These are phyloP conservation scores for Gossypioides kirkii DNA, from an alignment of 345 rosid species.

Conservation along the genomic window DNA sequence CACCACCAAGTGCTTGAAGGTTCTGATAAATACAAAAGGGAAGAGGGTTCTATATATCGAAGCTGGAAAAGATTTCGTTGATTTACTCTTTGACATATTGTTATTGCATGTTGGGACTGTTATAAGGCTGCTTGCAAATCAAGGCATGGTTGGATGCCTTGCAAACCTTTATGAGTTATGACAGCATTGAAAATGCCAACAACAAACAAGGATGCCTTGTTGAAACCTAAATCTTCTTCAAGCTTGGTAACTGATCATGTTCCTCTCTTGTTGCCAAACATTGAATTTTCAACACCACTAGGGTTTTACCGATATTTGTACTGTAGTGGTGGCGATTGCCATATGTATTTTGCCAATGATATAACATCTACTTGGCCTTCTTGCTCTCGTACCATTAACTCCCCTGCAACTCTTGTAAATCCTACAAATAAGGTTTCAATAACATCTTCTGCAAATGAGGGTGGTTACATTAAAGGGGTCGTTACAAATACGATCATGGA, in stretches of 20 bases:
- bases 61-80: conserved; percentile 28
- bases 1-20: conserved; percentile 1
- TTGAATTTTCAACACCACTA: neutral
- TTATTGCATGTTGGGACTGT: neutral
- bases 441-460: no score
- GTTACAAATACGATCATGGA: conserved; percentile 32
- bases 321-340: neutral
- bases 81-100: conserved; percentile 19
- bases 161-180: no score
- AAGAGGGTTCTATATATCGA: conserved; percentile 22
- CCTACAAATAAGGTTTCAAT: no score
- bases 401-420: no score
- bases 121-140: no score
- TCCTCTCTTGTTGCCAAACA: no score
- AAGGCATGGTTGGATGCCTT: no score
- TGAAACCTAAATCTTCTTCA: neutral
- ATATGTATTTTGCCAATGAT: neutral
- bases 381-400: no score
- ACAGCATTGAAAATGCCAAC: no score
- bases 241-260: no score
- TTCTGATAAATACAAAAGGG: conserved; percentile 5
- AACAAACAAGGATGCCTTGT: no score
- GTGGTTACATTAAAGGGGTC: conserved; percentile 3
- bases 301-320: neutral
- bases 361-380: no score